Percentiles rank a stretch among this genome's conserved stretches.
Conservation (phyloP, 1,284 basidiomycete genomes). For the Tilletiopsis washingtonensis region DNA sequence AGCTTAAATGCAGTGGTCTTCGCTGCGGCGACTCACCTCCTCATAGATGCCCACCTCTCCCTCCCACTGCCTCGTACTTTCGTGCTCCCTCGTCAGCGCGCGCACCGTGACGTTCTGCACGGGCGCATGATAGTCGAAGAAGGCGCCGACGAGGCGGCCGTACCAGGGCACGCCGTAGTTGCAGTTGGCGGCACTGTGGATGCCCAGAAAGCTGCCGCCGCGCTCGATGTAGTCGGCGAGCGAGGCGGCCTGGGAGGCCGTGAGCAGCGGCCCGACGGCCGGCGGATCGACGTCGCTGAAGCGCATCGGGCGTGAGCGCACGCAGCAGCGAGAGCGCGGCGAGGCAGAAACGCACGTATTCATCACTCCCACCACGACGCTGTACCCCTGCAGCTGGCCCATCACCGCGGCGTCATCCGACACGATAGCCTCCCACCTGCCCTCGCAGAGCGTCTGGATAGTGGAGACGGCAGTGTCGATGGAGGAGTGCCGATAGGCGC, state of each 20-base stretch:
- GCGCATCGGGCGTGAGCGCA: no score
- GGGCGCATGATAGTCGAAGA: conserved; percentile 67
- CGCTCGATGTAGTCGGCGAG: conserved; percentile 61
- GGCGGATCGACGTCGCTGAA: conserved; percentile 57
- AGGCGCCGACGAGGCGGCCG: conserved; percentile 54
- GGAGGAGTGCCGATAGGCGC: conserved; percentile 60
- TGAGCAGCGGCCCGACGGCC: conserved; percentile 54
- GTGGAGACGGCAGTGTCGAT: conserved; percentile 64
- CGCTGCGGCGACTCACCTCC: conserved; percentile 11
- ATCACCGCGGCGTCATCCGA: conserved; percentile 22
- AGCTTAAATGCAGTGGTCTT: not conserved
- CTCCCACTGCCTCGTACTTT: conserved; percentile 20
- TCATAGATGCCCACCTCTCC: conserved; percentile 18
- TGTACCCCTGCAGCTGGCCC: conserved; percentile 14
- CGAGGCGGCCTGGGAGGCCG: conserved; percentile 57
- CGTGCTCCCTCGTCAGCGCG: conserved; percentile 12
- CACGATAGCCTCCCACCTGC: conserved; percentile 38
- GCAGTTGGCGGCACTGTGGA: conserved; percentile 65
- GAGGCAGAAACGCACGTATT: conserved; percentile 1
- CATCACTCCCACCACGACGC: conserved; percentile 50
- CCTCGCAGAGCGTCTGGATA: conserved; percentile 53
- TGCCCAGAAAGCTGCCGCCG: conserved; percentile 63
- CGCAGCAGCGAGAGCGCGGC: not conserved
- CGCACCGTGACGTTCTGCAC: conserved; percentile 53
- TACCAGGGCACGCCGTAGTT: conserved; percentile 63